Base-by-base conservation (phyloP, 75 land plant genomes). In the Sequoia sempervirens region DNA sequence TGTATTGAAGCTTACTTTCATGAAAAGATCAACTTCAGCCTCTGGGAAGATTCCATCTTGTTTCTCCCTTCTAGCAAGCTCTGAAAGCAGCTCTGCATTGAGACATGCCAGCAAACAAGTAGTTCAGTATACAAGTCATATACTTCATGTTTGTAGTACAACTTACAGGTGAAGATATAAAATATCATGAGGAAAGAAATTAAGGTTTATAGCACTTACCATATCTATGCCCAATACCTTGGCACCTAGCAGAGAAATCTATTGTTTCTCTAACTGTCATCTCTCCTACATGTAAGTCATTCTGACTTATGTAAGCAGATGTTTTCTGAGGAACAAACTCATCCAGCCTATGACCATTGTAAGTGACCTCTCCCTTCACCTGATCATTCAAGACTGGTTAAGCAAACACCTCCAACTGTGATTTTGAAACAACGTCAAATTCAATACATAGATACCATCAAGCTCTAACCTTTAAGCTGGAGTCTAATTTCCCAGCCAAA, bases 251-350 rank as follows among this genome's bases (percentile, higher is more conserved):
- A 2, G 98, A 92, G 86, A 96, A 96, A 81, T 96, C 96, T 13
- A 96, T 85, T 1, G 98, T 96, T 86, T 96, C 98, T 83, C 93
- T 90, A 20, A 96, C 98, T 10, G 98, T 96, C 89, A 96, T 95
- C 83, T 91, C 94, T 37, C 96, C 98, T 13, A 96, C 86, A 74
- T 96, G 98, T 79, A 93, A 89, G 78, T 96, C 98, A 56, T 90
- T 88, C 87, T 96, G 98, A 83, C 98, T 91, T 61, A 96, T 93
- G 84, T 96, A 96, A 13, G 98, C 91, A 15, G 95, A 91, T 64
- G 98, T 96, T 83, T 93, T 93, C 46, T 90, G 91, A 20, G 98
- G 93, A 32, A 92, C 90, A 83, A 96, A 96, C 79, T 96, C 98
- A 5, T 92, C 84, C 20, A 96, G 52, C 64, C 66, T 54, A 66